These are phyloP conservation scores for Trichoderma koningii DNA, from an alignment of 2,329 filamentous ascomycete genomes.

Conservation along the genomic window DNA sequence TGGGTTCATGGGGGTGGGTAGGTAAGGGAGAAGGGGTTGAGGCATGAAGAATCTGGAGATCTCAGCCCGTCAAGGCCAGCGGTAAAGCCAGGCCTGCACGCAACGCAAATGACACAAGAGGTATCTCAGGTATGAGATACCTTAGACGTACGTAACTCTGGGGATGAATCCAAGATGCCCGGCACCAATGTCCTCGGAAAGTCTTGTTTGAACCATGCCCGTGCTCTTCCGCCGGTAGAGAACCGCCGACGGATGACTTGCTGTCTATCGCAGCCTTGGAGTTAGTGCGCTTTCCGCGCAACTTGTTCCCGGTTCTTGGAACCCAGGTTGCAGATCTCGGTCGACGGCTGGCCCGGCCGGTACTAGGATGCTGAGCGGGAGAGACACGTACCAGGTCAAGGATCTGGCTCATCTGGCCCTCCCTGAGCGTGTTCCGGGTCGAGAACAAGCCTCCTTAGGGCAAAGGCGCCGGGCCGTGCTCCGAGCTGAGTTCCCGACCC, in stretches of 20 bases:
- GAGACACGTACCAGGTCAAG: constrained; percentile 1
- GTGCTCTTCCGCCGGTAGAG: too few species aligned
- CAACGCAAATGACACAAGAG: too few species aligned
- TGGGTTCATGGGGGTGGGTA: not conserved
- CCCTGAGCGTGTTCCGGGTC: not conserved
- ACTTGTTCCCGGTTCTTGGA: constrained; percentile 16
- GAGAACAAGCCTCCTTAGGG: not conserved
- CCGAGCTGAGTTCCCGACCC: not conserved
- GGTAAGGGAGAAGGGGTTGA: too few species aligned
- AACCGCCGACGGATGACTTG: not conserved
- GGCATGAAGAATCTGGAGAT: not conserved
- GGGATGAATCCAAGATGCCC: too few species aligned
- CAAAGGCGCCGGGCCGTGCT: not conserved
- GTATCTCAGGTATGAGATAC: too few species aligned
- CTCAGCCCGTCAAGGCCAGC: too few species aligned
- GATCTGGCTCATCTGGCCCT: not conserved
- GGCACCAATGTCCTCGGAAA: too few species aligned
- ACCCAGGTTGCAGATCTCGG: not conserved
- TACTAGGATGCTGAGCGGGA: not conserved
- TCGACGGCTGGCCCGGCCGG: not conserved
- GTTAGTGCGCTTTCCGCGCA: not conserved
- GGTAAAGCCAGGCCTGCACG: too few species aligned
- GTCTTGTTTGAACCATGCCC: too few species aligned
- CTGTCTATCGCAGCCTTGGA: not conserved
- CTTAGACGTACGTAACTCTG: too few species aligned